These are phyloP conservation scores for Chaetomium globosum DNA, from an alignment of 2,329 filamentous ascomycete genomes.

Conservation along the genomic window DNA sequence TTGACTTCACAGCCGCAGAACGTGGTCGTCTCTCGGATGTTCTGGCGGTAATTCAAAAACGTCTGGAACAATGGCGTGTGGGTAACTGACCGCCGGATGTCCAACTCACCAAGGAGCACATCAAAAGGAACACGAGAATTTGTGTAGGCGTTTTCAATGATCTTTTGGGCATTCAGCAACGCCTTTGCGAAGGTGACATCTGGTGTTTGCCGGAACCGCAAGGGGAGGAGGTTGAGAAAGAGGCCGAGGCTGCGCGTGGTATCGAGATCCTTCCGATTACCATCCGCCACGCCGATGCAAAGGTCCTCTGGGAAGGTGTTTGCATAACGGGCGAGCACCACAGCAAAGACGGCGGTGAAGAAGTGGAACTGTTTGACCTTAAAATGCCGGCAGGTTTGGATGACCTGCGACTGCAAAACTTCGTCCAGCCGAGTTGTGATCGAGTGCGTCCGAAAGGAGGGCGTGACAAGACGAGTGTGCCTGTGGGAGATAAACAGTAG, in stretches of 20 bases:
- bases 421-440: neutral
- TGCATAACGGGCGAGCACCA: conserved; percentile 38
- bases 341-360: conserved; percentile 41
- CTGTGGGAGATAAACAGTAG: conserved; percentile 25
- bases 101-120: conserved; percentile 49
- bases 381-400: conserved; percentile 28
- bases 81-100: conserved; percentile 44
- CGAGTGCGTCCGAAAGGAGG: conserved; percentile 24
- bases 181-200: conserved; percentile 40
- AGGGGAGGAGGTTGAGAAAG: conserved; percentile 47
- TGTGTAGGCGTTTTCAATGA: conserved; percentile 43
- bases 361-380: conserved; percentile 41
- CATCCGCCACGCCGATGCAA: conserved; percentile 48
- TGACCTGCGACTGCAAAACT: conserved; percentile 30
- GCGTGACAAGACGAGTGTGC: conserved; percentile 41
- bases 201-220: conserved; percentile 37
- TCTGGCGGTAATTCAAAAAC: conserved; percentile 41
- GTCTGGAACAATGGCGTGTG: conserved; percentile 55
- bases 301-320: conserved; percentile 39
- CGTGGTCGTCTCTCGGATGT: conserved; percentile 30
- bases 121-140: conserved; percentile 54
- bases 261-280: conserved; percentile 40
- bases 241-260: conserved; percentile 41
- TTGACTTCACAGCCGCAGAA: conserved; percentile 33
- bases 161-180: conserved; percentile 36